Conservation (phyloP, 306 rosid species). For the Castanea mollissima region DNA sequence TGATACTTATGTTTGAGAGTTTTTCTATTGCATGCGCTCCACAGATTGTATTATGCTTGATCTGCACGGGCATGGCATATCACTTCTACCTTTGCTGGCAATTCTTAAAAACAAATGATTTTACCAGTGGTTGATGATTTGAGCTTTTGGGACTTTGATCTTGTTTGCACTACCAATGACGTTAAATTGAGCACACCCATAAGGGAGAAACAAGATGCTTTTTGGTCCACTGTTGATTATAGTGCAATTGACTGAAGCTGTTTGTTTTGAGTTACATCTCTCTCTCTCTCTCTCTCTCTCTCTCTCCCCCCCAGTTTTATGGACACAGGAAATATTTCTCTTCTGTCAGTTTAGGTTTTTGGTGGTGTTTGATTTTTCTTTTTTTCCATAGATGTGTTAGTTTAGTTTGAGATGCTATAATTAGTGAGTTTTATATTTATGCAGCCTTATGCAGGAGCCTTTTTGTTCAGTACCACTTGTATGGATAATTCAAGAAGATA, state of each 20-base stretch:
- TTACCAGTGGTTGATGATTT: not conserved
- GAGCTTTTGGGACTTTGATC: not conserved
- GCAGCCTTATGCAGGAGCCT: conserved; percentile 99
- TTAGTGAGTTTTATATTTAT: conserved; percentile 78
- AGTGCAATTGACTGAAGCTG: not conserved
- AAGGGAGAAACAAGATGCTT: not conserved
- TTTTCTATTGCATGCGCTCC: conserved; percentile 9
- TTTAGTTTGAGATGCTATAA: conserved; percentile 47
- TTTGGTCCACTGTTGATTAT: not conserved
- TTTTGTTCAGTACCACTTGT: conserved; percentile 86
- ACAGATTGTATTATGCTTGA: not conserved
- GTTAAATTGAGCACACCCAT: not conserved
- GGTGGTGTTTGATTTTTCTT: not conserved
- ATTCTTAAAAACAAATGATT: not conserved
- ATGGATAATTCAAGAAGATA: conserved; percentile 95
- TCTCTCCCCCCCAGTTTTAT: not conserved
- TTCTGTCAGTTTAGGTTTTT: conserved; percentile 3
- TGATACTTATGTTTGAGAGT: conserved; percentile 13
- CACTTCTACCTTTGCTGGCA: not conserved
- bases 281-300: not conserved
- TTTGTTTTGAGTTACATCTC: not conserved
- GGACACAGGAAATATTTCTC: not conserved
- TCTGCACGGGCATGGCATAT: not conserved
- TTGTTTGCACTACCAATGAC: not conserved
- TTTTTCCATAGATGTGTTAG: conserved; percentile 5